Evolutionary conservation across 2,329 filamentous ascomycete genomes (phyloP), one percentile per base, ranked within the genome.

Genomic region (Periglandula ipomoeae): DNA sequence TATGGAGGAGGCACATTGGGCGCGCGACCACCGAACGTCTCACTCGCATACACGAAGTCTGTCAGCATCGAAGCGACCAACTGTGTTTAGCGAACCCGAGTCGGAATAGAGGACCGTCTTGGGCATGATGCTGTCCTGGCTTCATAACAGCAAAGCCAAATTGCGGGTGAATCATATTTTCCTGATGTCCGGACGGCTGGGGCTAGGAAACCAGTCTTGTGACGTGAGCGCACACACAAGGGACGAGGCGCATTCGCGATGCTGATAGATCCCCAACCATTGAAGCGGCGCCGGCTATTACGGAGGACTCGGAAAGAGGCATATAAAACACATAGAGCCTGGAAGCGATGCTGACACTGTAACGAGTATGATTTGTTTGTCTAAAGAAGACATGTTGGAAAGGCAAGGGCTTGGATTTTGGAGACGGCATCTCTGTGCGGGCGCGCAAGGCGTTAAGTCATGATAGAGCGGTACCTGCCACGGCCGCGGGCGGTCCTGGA

Each of bases 11-110:
- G 58, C 53, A 26, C 52, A 53, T 26, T 65, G 63, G 62, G 53
- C 62, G 26, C 47, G 53, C 48, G 55, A 57, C n/a, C 63, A 59
- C 55, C 62, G 30, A 57, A 19, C 5, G 24, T 60, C 45, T 53
- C 60, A 39, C 26, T 49, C 50, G 6, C 44, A 27, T 8, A 23
- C 32, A 13, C 44, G 65, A 50, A 72, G 61, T 53, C 55, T 65
- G 32, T 67, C 70, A 9, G 65, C 70, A 3, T 63, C 65, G 2
- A 65, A 67, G 44, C 67, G 70, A 53, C 62, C 66, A 38, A 68
- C 62, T 13, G 65, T 64, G 11, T 61, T 68, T 32, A 61, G 57
- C 48, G 70, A 68, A 51, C 61, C 65, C 52, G 52, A 56, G 48
- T 53, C 54, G 54, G 55, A 61, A 53, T 61, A 63, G 54, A 51